These are phyloP conservation scores for Clitoria ternatea DNA, from an alignment of 306 rosid species.

Conservation along the genomic window DNA sequence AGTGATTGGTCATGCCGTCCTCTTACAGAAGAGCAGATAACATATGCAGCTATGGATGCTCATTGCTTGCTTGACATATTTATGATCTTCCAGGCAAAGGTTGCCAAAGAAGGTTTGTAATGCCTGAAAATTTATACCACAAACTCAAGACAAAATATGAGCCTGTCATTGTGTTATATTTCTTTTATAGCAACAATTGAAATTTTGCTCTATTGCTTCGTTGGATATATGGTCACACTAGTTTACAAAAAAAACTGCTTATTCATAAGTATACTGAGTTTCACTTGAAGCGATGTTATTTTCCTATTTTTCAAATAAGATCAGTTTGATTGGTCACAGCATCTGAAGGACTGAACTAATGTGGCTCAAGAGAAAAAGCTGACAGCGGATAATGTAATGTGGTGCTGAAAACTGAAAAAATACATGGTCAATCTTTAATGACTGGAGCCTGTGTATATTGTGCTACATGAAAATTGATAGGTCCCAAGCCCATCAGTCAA, in stretches of 20 bases:
- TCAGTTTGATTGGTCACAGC: neutral
- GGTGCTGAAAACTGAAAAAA: neutral
- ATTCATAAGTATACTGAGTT: neutral
- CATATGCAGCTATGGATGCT: conserved; percentile 91
- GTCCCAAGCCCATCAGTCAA: too few relatives aligned
- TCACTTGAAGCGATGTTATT: neutral
- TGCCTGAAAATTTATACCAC: conserved; percentile 13
- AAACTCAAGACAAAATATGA: neutral
- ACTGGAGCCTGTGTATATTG: neutral
- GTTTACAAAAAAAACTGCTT: neutral
- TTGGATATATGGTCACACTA: neutral
- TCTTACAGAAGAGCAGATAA: conserved; percentile 84
- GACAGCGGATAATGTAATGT: neutral
- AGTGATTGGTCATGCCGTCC: conserved; percentile 98
- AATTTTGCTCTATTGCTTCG: neutral
- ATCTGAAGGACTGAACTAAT: neutral
- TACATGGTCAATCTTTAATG: neutral
- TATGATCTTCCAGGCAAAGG: conserved; percentile 53
- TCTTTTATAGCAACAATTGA: neutral
- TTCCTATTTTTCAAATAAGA: neutral
- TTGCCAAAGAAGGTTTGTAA: conserved; percentile 64
- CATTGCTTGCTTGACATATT: conserved; percentile 90
- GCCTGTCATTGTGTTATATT: conserved; percentile 1
- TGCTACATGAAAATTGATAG: neutral
- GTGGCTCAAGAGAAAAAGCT: neutral